phyloP scores from a whole-genome alignment of 2,329 filamentous ascomycete species.

The Ceratocystis albifundus region DNA sequence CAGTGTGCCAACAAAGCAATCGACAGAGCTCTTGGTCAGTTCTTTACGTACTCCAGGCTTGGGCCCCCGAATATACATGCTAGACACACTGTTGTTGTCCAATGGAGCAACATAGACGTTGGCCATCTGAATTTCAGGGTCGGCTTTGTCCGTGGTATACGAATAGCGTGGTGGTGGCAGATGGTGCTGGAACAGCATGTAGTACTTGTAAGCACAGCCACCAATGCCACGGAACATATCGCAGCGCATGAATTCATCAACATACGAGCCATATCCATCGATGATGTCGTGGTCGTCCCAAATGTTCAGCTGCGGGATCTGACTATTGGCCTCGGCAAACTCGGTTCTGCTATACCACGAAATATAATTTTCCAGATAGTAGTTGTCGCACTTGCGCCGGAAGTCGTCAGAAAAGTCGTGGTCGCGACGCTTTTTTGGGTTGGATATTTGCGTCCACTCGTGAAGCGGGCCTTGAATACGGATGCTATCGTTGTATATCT shows the following conservation, averaged over 20 bases:
- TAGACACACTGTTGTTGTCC: constrained; percentile 56
- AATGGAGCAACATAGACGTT: constrained; percentile 56
- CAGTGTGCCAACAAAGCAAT: constrained; percentile 29
- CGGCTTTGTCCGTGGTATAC: constrained; percentile 57
- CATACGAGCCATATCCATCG: constrained; percentile 87
- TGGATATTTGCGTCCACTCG: constrained; percentile 72
- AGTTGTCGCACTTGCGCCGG: constrained; percentile 73
- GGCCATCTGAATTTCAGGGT: constrained; percentile 46
- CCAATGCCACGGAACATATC: constrained; percentile 87
- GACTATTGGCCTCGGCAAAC: constrained; percentile 74
- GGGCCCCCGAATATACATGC: constrained; percentile 59
- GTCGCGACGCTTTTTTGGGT: constrained; percentile 68
- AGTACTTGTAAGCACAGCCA: constrained; percentile 91
- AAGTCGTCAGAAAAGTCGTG: constrained; percentile 68
- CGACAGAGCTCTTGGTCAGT: not conserved
- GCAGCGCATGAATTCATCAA: constrained; percentile 85
- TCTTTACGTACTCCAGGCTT: constrained; percentile 53
- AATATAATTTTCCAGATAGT: constrained; percentile 86
- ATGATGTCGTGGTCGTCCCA: constrained; percentile 98
- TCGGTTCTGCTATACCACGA: constrained; percentile 70
- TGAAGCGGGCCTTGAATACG: constrained; percentile 71
- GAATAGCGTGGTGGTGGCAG: constrained; percentile 73
- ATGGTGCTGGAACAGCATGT: constrained; percentile 95
- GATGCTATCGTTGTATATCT: constrained; percentile 93
- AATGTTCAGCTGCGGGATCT: constrained; percentile 92